Evolutionary conservation across 2,329 filamentous ascomycete species (phyloP).

Genomic region (Ceratocystiopsis sp.): DNA sequence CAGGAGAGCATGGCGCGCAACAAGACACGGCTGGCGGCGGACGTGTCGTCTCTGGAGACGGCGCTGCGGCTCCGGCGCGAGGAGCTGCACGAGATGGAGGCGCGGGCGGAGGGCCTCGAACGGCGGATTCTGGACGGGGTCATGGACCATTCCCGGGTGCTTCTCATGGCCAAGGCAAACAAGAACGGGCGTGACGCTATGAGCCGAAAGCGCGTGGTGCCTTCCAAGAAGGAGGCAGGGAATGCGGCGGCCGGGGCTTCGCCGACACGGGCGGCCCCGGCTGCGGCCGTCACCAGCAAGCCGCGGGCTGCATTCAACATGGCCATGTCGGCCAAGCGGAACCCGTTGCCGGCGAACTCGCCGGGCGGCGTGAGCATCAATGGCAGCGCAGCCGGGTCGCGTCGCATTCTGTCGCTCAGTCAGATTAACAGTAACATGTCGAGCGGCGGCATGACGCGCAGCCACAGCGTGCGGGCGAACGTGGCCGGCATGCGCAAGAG

Average conservation of each 20-base stretch:
- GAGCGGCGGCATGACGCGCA: constrained; percentile 50
- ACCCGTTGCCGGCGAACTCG: constrained; percentile 26
- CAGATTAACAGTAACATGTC: constrained; percentile 69
- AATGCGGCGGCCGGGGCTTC: not conserved
- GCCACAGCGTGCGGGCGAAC: constrained; percentile 58
- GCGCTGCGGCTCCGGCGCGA: constrained; percentile 77
- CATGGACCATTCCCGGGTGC: constrained; percentile 83
- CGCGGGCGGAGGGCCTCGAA: constrained; percentile 73
- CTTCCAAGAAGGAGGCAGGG: constrained; percentile 22
- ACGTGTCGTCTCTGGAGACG: constrained; percentile 82
- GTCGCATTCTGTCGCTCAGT: constrained; percentile 78
- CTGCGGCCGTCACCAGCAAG: constrained; percentile 13
- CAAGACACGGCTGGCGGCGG: constrained; percentile 64
- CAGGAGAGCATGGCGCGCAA: constrained; percentile 61
- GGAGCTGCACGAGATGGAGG: constrained; percentile 81
- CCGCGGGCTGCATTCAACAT: constrained; percentile 29
- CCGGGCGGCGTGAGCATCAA: constrained; percentile 11
- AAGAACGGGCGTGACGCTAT: constrained; percentile 33
- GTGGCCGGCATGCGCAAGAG: constrained; percentile 41
- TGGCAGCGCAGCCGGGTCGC: constrained; percentile 30
- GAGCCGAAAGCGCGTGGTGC: constrained; percentile 36
- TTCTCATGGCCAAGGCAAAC: constrained; percentile 58
- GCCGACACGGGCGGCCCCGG: not conserved
- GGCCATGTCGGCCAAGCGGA: constrained; percentile 36
- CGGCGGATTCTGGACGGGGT: constrained; percentile 87